A percentile compares a stretch with the other conserved stretches of the same genome.
phyloP scores from a whole-genome alignment of 75 land plant genomes.

The Picea glauca region DNA sequence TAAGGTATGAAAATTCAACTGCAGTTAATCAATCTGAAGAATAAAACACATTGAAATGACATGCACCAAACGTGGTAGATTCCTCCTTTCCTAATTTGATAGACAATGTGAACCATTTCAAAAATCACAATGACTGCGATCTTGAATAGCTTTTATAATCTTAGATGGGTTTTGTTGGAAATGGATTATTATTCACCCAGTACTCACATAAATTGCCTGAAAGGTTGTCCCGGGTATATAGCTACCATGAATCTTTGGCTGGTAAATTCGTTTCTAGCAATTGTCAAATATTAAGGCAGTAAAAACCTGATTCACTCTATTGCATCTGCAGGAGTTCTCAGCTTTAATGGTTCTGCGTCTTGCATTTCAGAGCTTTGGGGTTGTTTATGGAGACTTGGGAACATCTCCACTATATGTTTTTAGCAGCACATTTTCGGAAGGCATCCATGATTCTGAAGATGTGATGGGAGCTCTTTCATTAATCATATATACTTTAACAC shows the following conservation, averaged over 20 bases:
- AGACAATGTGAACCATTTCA: neutral
- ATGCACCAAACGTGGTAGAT: too few relatives aligned
- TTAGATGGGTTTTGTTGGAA: neutral
- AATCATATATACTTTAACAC: constrained; percentile 67
- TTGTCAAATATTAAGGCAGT: neutral
- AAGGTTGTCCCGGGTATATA: neutral
- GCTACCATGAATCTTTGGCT: neutral
- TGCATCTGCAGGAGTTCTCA: constrained; percentile 41
- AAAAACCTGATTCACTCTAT: neutral
- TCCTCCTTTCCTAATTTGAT: neutral
- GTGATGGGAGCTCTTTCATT: constrained; percentile 65
- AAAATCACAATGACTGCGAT: neutral
- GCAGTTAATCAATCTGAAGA: too few relatives aligned
- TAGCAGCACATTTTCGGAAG: constrained; percentile 68
- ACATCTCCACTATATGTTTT: constrained; percentile 90
- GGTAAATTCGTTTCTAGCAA: neutral
- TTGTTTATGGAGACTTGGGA: constrained; percentile 88
- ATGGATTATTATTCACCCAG: neutral
- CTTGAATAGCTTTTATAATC: neutral
- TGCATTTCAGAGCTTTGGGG: constrained; percentile 81
- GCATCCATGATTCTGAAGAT: constrained; percentile 49
- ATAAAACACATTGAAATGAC: too few relatives aligned
- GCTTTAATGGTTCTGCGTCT: constrained; percentile 44
- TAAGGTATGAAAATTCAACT: too few relatives aligned
- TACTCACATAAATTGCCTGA: neutral